Conservation (phyloP, 495 filamentous ascomycete species). For the Achaetomiella virescens region DNA sequence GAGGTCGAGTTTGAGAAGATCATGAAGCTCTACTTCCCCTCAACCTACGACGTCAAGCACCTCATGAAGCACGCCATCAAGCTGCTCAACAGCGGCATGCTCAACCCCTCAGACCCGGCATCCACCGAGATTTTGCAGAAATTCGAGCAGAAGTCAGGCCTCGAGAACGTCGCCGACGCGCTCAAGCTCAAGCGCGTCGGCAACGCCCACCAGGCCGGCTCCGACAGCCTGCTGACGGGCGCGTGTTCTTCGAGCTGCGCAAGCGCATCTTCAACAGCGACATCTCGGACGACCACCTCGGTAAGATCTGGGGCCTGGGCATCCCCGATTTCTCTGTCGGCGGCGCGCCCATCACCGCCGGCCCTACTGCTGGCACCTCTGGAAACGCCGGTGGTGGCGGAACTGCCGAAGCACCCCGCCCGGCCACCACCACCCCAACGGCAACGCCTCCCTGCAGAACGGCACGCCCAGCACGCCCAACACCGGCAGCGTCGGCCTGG, state of each 20-base stretch:
- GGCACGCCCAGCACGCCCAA: conserved; percentile 70
- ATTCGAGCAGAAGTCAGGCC: conserved; percentile 76
- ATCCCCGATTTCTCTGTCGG: conserved; percentile 49
- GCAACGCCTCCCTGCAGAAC: conserved; percentile 40
- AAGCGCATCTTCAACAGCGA: conserved; percentile 78
- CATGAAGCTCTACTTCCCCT: conserved; percentile 86
- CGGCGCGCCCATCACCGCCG: conserved; percentile 31
- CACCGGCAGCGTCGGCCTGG: conserved; percentile 47
- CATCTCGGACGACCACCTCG: conserved; percentile 68
- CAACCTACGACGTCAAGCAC: conserved; percentile 92
- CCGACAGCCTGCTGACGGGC: conserved; percentile 88
- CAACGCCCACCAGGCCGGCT: conserved; percentile 81
- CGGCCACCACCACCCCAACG: conserved; percentile 29
- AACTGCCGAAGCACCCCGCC: conserved; percentile 33
- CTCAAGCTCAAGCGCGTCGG: conserved; percentile 84
- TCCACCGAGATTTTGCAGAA: conserved; percentile 65
- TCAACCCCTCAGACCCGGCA: conserved; percentile 56
- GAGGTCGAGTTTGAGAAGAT: conserved; percentile 80
- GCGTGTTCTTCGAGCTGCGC: conserved; percentile 84
- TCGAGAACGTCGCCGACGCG: conserved; percentile 90
- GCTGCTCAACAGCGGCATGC: conserved; percentile 58
- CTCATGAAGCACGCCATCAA: conserved; percentile 70
- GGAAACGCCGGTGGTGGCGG: conserved; percentile 16
- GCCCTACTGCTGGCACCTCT: conserved; percentile 8
- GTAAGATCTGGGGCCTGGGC: conserved; percentile 80